Evolutionary conservation across 2,329 filamentous ascomycete species (phyloP).

Genomic region (Cercospora sojina): DNA sequence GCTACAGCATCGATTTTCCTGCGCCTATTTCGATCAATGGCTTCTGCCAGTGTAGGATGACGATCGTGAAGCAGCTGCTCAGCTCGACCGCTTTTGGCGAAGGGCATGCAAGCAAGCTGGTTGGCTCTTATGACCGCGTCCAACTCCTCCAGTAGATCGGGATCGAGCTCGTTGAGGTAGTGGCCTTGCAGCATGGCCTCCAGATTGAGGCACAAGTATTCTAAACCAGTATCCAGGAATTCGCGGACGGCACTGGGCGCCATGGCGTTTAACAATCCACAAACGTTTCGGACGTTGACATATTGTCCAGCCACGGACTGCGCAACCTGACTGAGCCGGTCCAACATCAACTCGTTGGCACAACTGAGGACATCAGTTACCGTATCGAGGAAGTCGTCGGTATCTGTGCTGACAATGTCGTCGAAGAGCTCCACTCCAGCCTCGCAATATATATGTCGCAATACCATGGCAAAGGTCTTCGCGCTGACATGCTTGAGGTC

Average conservation of each 20-base stretch:
- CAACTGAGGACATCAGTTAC: conserved; percentile 86
- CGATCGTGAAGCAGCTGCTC: conserved; percentile 65
- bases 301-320: conserved; percentile 80
- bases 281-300: conserved; percentile 81
- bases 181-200: conserved; percentile 89
- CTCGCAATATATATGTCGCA: conserved; percentile 82
- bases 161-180: conserved; percentile 79
- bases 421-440: conserved; percentile 79
- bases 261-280: conserved; percentile 79
- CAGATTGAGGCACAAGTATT: conserved; percentile 88
- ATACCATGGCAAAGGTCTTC: conserved; percentile 72
- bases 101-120: conserved; percentile 73
- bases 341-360: conserved; percentile 93
- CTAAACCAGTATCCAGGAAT: conserved; percentile 84
- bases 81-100: conserved; percentile 72
- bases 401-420: conserved; percentile 64
- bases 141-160: conserved; percentile 76
- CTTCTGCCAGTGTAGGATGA: conserved; percentile 61
- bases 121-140: conserved; percentile 78
- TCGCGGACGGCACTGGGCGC: conserved; percentile 77
- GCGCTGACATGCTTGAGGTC: conserved; percentile 79
- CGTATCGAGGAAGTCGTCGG: conserved; percentile 86
- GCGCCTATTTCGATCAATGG: conserved; percentile 67
- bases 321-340: conserved; percentile 84
- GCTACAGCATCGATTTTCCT: conserved; percentile 74